Conservation (phyloP, 2,329 filamentous ascomycete genomes). For the Pseudocercospora vitis region DNA sequence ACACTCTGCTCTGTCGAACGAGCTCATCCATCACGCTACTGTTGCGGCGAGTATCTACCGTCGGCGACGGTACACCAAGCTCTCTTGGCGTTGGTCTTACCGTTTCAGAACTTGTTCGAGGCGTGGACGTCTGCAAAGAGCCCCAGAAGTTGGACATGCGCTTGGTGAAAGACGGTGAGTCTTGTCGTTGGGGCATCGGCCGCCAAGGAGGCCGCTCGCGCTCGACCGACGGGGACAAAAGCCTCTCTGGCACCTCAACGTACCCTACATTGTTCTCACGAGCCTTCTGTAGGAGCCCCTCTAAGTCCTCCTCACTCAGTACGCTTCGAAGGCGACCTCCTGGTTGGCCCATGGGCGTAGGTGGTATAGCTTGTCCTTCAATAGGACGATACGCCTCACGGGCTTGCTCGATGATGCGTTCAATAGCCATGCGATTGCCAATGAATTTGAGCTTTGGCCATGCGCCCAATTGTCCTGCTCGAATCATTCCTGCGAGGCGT, state of each 20-base stretch:
- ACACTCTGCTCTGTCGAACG: constrained; percentile 48
- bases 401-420: constrained; percentile 64
- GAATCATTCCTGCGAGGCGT: constrained; percentile 82
- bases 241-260: constrained; percentile 31
- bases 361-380: constrained; percentile 29
- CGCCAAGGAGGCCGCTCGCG: constrained; percentile 18
- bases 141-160: constrained; percentile 35
- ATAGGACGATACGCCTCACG: constrained; percentile 45
- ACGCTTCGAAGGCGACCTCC: constrained; percentile 36
- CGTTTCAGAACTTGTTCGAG: constrained; percentile 28
- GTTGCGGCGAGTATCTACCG: constrained; percentile 25
- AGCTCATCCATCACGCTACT: constrained; percentile 47
- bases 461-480: constrained; percentile 81
- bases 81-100: constrained; percentile 22
- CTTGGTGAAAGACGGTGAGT: constrained; percentile 35
- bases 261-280: constrained; percentile 31
- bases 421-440: constrained; percentile 79
- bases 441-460: constrained; percentile 94
- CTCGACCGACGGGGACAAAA: constrained; percentile 27
- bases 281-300: constrained; percentile 41
- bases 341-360: constrained; percentile 29
- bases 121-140: constrained; percentile 20
- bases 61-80: constrained; percentile 12
- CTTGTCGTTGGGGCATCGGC: constrained; percentile 22
- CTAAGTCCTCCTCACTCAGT: constrained; percentile 50